A percentile compares a stretch with the other conserved stretches of the same genome.
phyloP scores from a whole-genome alignment of 1,139 yeast genomes.

The Sugiyamaella sp. region DNA sequence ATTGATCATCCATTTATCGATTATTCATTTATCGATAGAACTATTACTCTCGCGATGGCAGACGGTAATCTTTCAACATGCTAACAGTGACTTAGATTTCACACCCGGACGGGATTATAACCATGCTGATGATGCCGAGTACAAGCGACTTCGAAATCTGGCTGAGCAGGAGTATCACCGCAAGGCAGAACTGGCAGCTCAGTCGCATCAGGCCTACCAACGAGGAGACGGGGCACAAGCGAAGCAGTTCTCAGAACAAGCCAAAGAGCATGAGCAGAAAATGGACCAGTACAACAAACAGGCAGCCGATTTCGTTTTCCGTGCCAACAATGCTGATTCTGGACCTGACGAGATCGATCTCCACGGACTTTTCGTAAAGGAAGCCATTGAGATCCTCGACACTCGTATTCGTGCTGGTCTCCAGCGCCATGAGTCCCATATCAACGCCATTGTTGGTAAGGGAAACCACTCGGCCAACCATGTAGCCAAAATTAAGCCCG shows the following conservation, averaged over 20 bases:
- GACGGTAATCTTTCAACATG: no score
- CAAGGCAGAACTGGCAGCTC: slow-evolving; percentile 57
- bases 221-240: slow-evolving; percentile 75
- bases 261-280: slow-evolving; percentile 58
- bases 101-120: slow-evolving; percentile 40
- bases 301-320: slow-evolving; percentile 91
- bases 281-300: slow-evolving; percentile 73
- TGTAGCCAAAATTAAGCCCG: slow-evolving; percentile 87
- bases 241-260: slow-evolving; percentile 67
- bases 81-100: slow-evolving; percentile 3
- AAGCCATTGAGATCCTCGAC: slow-evolving; percentile 78
- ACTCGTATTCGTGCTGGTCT: slow-evolving; percentile 71
- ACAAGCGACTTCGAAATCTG: slow-evolving; percentile 61
- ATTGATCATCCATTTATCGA: no score
- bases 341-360: slow-evolving; percentile 85
- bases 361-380: slow-evolving; percentile 88
- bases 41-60: background rate
- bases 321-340: slow-evolving; percentile 85
- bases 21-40: background rate
- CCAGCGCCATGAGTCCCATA: slow-evolving; percentile 56
- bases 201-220: slow-evolving; percentile 78
- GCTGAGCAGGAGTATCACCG: slow-evolving; percentile 71
- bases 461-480: slow-evolving; percentile 84
- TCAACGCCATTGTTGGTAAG: slow-evolving; percentile 84
- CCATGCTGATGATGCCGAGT: slow-evolving; percentile 49